Base-by-base conservation (phyloP, 441 rosid species). In the Eugenia klotzschiana region DNA sequence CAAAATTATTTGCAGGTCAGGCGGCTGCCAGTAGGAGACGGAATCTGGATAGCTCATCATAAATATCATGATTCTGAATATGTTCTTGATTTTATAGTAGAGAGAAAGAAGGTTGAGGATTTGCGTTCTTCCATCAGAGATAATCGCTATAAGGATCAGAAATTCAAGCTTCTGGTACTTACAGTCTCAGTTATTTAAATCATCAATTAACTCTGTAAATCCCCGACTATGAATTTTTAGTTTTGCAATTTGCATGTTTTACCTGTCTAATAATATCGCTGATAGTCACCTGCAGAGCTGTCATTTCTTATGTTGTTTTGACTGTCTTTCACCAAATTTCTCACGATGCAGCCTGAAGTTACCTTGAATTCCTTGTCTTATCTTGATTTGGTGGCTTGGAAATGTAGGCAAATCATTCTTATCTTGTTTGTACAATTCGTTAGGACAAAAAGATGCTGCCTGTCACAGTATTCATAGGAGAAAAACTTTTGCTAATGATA, bases 31-130 rank as follows among this genome's bases (percentile, higher is more conserved):
- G 91, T 96, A 72, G 99, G 99, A 80, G 98, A 95, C 85, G 96
- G 91, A 86, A 93, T 95, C 82, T 95, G 98, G 99, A 90, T 96
- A 81, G 98, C 98, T 84, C 90, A 91, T 84, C 98, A 96, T 83
- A 96, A 93, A 74, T 88, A 85, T 87, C 84, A 87, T 69, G 84
- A 64, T 57, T 84, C 83, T 69, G 99, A 96, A 85, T 94, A 93
- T 89, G 96, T 95, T 89, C 95, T 94, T 80, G 99, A 96, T 91
- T 94, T 94, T 88, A 92, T 96, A 86, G 98, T 94, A 82, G 98
- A 96, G 90, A 91, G 99, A 90, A 95, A 96, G 92, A 94, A 91
- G 7, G 89, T 96, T 84, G 94, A 91, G 85, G 98, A 96, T 83
- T 83, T 96, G 85, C 95, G 96, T 60, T 92, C 92, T 20, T 96